phyloP scores from a whole-genome alignment of 2,329 filamentous ascomycete genomes.

The Colletotrichum zoysiae region DNA sequence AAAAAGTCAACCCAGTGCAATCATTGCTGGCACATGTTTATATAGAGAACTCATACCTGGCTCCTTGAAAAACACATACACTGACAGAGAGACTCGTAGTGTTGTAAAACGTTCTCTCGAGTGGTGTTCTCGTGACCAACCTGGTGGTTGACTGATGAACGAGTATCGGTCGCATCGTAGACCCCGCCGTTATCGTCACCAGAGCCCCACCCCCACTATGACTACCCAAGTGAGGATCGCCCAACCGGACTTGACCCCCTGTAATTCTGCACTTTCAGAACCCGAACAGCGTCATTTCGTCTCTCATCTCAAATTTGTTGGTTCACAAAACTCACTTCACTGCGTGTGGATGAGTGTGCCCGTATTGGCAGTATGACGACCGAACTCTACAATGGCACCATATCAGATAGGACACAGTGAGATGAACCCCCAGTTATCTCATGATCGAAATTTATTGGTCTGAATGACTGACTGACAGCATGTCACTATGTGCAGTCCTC shows the following conservation, averaged over 20 bases:
- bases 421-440: neutral
- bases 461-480: slow-evolving; percentile 12
- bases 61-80: too few relatives aligned
- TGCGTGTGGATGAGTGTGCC: neutral
- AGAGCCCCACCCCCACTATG: slow-evolving; percentile 39
- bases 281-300: neutral
- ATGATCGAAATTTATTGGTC: neutral
- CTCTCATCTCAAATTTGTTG: neutral
- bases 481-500: slow-evolving; percentile 58
- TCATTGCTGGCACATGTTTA: neutral
- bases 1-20: too few relatives aligned
- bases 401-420: slow-evolving; percentile 39
- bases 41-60: neutral
- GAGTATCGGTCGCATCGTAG: neutral
- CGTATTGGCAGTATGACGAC: slow-evolving; percentile 21
- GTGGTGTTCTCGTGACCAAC: neutral
- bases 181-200: slow-evolving; percentile 36
- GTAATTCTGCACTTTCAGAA: slow-evolving; percentile 25
- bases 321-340: neutral
- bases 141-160: neutral
- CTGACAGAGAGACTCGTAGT: neutral
- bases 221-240: slow-evolving; percentile 14
- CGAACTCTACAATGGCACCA: slow-evolving; percentile 33
- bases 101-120: neutral
- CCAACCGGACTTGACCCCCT: slow-evolving; percentile 20